Percentiles rank a stretch among this genome's conserved stretches.
Conservation (phyloP, 78 protist species). For the Dictyostelium firmibasis region DNA sequence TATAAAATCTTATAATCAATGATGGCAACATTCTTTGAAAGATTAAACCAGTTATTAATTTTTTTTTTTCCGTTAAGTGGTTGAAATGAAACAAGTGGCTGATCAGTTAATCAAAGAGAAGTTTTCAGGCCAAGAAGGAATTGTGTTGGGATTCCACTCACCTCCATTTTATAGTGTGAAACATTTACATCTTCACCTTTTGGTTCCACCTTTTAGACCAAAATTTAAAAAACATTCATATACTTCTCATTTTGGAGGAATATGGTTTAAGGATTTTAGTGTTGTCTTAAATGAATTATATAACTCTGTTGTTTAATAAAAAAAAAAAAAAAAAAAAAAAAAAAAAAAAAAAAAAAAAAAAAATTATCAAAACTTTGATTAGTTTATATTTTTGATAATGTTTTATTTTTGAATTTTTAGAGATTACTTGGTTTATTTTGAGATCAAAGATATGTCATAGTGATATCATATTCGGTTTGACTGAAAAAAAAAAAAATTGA, state of each 20-base stretch:
- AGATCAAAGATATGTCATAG: too few species aligned
- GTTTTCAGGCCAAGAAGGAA: background rate
- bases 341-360: too few species aligned
- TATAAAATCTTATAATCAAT: background rate
- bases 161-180: constrained; percentile 49
- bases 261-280: constrained; percentile 26
- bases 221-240: constrained; percentile 2
- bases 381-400: too few species aligned
- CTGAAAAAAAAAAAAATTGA: too few species aligned
- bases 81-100: constrained; percentile 40
- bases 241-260: constrained; percentile 28
- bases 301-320: background rate
- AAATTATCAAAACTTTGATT: too few species aligned
- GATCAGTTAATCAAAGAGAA: background rate
- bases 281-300: background rate
- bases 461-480: too few species aligned
- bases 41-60: background rate
- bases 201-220: constrained; percentile 58
- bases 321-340: background rate
- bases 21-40: background rate
- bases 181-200: constrained; percentile 46
- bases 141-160: constrained; percentile 8
- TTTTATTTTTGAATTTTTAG: too few species aligned
- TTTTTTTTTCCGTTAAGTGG: background rate
- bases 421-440: too few species aligned